A percentile compares a stretch with the other conserved stretches of the same genome.
phyloP scores from a whole-genome alignment of 495 filamentous ascomycete genomes.

The Neurospora sp. region DNA sequence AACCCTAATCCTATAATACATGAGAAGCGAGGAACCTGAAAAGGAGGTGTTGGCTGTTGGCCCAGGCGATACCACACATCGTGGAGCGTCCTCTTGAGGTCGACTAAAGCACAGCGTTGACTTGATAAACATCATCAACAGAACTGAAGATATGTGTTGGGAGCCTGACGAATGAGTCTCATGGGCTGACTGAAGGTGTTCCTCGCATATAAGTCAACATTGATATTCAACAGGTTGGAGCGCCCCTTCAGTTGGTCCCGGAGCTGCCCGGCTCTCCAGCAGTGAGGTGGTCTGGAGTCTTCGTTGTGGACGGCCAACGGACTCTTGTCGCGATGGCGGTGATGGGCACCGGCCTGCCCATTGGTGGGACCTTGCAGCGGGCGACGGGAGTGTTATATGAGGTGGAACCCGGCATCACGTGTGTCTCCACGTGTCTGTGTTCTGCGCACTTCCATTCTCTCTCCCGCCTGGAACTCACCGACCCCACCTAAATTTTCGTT shows the following conservation, averaged over 20 bases:
- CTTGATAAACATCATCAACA: neutral
- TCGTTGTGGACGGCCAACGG: neutral
- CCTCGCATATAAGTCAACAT: neutral
- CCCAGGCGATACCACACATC: neutral
- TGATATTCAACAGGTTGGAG: neutral
- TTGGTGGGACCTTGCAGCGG: neutral
- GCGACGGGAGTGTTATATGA: neutral
- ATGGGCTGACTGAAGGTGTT: neutral
- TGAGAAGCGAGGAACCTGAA: neutral
- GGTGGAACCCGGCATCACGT: neutral
- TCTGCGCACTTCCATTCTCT: neutral
- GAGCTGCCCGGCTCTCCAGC: neutral
- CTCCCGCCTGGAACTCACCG: neutral
- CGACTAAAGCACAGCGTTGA: neutral
- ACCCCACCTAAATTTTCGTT: conserved; percentile 6
- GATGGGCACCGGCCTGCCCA: neutral
- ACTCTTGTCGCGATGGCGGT: neutral
- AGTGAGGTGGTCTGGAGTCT: neutral
- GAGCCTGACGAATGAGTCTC: neutral
- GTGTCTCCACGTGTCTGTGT: neutral
- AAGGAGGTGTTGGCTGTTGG: neutral
- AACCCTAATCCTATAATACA: neutral
- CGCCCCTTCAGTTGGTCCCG: neutral
- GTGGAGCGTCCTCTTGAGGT: neutral
- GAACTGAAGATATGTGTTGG: neutral